phyloP scores from a whole-genome alignment of 139 green algal genomes.

The Tetraselmis chui region DNA sequence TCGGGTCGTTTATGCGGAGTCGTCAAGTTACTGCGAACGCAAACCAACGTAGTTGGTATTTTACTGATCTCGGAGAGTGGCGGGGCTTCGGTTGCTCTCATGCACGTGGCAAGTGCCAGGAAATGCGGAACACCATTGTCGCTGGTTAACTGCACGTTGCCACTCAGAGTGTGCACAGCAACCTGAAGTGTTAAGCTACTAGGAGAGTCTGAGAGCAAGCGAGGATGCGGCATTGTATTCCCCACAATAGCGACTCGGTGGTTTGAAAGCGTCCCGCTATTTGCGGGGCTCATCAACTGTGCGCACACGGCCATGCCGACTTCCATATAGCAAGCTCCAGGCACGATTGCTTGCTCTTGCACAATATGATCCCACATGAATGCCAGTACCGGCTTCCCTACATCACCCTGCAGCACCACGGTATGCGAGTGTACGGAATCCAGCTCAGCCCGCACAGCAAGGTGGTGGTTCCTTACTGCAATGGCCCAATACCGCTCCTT shows the following conservation, averaged over 20 bases:
- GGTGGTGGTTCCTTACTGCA: not conserved
- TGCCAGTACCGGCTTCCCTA: constrained; percentile 6
- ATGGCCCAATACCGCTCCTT: not conserved
- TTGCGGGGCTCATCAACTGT: not conserved
- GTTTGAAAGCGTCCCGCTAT: not conserved
- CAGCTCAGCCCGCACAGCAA: not conserved
- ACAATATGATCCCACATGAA: constrained; percentile 64
- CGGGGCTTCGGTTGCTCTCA: not conserved
- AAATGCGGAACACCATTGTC: not conserved
- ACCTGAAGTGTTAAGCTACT: not conserved
- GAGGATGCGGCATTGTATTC: not conserved
- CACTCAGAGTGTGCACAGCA: not conserved
- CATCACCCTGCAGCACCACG: not conserved
- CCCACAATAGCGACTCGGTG: not conserved
- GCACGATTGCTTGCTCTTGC: constrained; percentile 11
- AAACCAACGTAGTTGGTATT: not conserved
- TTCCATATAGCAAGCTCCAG: constrained; percentile 6
- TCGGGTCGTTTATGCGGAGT: too few relatives aligned
- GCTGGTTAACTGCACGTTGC: not conserved
- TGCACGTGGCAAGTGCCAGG: not conserved
- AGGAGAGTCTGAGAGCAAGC: not conserved
- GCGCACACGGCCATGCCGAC: not conserved
- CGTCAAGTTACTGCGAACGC: too few relatives aligned
- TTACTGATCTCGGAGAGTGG: not conserved
- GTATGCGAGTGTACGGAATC: not conserved